Percentiles rank a stretch among this genome's conserved stretches.
These are phyloP conservation scores for Vanrija humicola DNA, from an alignment of 1,284 basidiomycete species.

Conservation along the genomic window DNA sequence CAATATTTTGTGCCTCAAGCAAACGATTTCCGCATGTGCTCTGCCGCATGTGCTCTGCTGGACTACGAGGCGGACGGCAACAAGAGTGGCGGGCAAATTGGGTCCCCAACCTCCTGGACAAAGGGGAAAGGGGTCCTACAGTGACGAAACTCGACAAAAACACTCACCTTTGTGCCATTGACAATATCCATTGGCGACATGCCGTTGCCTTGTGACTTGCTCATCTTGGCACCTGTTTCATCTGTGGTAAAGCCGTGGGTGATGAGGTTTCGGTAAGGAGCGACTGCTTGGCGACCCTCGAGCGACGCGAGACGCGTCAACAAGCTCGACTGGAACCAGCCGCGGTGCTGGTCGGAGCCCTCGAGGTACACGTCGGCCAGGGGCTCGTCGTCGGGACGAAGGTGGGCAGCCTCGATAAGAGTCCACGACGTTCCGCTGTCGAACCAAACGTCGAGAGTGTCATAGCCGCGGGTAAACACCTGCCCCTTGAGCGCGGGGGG, in stretches of 20 bases:
- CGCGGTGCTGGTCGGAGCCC: constrained; percentile 95
- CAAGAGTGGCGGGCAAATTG: neutral
- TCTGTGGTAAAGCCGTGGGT: constrained; percentile 98
- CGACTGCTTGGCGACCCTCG: constrained; percentile 12
- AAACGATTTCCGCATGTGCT: too few species aligned
- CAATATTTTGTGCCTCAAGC: too few species aligned
- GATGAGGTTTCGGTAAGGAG: constrained; percentile 76
- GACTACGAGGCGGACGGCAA: too few species aligned
- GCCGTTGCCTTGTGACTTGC: constrained; percentile 93
- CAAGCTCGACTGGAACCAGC: constrained; percentile 97
- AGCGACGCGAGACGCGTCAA: constrained; percentile 64
- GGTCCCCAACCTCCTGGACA: neutral
- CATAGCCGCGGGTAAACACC: constrained; percentile 70
- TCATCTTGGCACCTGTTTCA: constrained; percentile 91
- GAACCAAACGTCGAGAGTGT: constrained; percentile 99
- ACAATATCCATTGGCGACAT: constrained; percentile 79
- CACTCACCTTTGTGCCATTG: constrained; percentile 67
- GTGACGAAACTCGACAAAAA: too few species aligned
- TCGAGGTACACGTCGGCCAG: constrained; percentile 88
- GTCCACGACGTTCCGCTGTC: constrained; percentile 97
- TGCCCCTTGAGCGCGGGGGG: constrained; percentile 56
- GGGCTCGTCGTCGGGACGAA: constrained; percentile 36
- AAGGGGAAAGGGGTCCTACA: neutral
- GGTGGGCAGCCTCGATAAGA: constrained; percentile 54
- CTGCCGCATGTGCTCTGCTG: too few species aligned